Conservation (phyloP, 2,329 filamentous ascomycete genomes). For the Neospermospora avenae region DNA sequence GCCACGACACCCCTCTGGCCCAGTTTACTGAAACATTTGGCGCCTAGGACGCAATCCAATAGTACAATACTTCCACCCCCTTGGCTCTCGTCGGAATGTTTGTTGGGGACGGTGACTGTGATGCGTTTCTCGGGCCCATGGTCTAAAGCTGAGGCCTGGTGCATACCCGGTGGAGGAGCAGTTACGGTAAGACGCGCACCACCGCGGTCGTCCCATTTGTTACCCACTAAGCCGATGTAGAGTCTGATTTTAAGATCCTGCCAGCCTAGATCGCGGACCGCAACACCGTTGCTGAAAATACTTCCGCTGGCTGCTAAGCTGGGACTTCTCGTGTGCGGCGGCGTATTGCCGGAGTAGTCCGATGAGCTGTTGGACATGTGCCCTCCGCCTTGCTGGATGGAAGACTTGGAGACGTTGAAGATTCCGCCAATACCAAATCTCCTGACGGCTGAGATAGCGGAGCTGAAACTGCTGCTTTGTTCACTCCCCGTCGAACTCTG, state of each 20-base stretch:
- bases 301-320: slow-evolving; percentile 28
- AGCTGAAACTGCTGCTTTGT: slow-evolving; percentile 70
- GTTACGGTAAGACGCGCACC: slow-evolving; percentile 80
- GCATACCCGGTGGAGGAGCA: slow-evolving; percentile 62
- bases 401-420: slow-evolving; percentile 82
- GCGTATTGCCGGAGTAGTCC: slow-evolving; percentile 50
- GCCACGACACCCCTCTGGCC: slow-evolving; percentile 27
- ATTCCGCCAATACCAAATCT: slow-evolving; percentile 69
- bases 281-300: slow-evolving; percentile 38
- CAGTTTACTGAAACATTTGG: slow-evolving; percentile 26
- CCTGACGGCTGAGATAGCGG: slow-evolving; percentile 63
- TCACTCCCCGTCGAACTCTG: slow-evolving; percentile 57
- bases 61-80: slow-evolving; percentile 10
- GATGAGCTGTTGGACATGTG: slow-evolving; percentile 32
- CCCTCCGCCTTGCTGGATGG: slow-evolving; percentile 53
- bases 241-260: slow-evolving; percentile 83
- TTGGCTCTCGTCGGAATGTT: slow-evolving; percentile 8
- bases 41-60: slow-evolving; percentile 27
- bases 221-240: slow-evolving; percentile 71
- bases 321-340: slow-evolving; percentile 31
- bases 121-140: slow-evolving; percentile 80
- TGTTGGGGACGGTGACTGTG: slow-evolving; percentile 5
- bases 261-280: slow-evolving; percentile 56
- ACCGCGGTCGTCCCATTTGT: slow-evolving; percentile 90
- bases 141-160: slow-evolving; percentile 55